Evolutionary conservation across 1,139 yeast genomes (phyloP).

Genomic region (Blastobotrys serpentis): DNA sequence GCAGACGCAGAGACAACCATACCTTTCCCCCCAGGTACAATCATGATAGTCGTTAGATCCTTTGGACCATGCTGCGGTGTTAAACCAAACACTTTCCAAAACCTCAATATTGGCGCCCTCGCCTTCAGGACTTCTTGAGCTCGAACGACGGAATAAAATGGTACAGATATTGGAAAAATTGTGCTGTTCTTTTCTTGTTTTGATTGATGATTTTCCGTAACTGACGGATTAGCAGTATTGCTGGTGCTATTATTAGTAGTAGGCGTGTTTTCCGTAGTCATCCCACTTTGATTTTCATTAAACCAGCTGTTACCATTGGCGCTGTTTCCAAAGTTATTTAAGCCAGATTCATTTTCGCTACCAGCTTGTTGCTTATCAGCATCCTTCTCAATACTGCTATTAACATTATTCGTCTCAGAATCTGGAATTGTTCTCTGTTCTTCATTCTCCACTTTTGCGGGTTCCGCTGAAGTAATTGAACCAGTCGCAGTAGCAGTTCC

Average conservation of each 20-base stretch:
- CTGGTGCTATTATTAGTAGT: slow-evolving; percentile 6
- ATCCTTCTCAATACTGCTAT: background rate
- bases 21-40: slow-evolving; percentile 36
- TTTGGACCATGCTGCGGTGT: slow-evolving; percentile 37
- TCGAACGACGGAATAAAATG: slow-evolving; percentile 34
- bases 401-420: background rate
- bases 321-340: background rate
- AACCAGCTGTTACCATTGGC: background rate
- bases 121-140: slow-evolving; percentile 35
- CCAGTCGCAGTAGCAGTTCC: slow-evolving; percentile 2
- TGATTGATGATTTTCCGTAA: background rate
- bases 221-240: background rate
- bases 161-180: slow-evolving; percentile 29
- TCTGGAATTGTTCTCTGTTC: slow-evolving; percentile 4
- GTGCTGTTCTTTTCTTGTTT: slow-evolving; percentile 9
- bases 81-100: slow-evolving; percentile 42
- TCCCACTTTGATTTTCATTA: slow-evolving; percentile 3
- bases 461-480: slow-evolving; percentile 9
- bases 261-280: slow-evolving; percentile 6
- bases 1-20: slow-evolving; percentile 28
- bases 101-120: slow-evolving; percentile 38
- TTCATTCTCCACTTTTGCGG: background rate
- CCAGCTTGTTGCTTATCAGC: background rate
- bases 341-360: background rate
- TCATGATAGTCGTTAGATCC: slow-evolving; percentile 31